phyloP scores from a whole-genome alignment of 108 stramenopile genomes.

The Stephanodiscus triporus region DNA sequence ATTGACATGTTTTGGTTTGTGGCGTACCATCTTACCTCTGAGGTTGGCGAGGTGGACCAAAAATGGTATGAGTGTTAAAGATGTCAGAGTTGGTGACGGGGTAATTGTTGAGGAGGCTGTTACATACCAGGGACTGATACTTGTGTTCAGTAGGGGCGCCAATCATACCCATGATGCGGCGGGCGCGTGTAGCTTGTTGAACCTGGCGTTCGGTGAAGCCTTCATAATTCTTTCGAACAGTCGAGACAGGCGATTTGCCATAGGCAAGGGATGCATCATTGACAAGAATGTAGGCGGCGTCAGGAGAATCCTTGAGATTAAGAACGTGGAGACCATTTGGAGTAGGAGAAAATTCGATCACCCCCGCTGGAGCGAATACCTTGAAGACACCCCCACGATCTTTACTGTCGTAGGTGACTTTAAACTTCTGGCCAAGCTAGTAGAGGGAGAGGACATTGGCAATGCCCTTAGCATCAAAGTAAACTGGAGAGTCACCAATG shows the following conservation, averaged over 20 bases:
- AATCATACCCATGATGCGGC: constrained; percentile 3
- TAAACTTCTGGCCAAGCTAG: no score
- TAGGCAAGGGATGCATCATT: not conserved
- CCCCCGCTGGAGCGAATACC: not conserved
- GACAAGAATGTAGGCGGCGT: not conserved
- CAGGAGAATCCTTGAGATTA: not conserved
- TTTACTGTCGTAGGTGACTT: no score
- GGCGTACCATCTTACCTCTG: constrained; percentile 28
- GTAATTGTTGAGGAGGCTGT: constrained; percentile 7
- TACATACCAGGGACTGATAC: constrained; percentile 6
- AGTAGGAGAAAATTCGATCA: not conserved
- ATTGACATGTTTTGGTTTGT: not conserved
- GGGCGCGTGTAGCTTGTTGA: constrained; percentile 6
- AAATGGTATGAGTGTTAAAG: not conserved
- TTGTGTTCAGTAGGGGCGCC: not conserved
- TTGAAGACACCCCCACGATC: no score
- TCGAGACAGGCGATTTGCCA: not conserved
- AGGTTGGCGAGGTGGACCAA: constrained; percentile 24
- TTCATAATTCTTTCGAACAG: not conserved
- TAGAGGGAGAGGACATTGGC: no score
- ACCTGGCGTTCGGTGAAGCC: constrained; percentile 1
- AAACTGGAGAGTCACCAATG: no score
- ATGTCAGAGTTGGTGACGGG: constrained; percentile 35
- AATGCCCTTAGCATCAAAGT: no score
- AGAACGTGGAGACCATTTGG: not conserved